Conservation (phyloP, 177 flowering plant genomes). For the Telopea speciosissima region DNA sequence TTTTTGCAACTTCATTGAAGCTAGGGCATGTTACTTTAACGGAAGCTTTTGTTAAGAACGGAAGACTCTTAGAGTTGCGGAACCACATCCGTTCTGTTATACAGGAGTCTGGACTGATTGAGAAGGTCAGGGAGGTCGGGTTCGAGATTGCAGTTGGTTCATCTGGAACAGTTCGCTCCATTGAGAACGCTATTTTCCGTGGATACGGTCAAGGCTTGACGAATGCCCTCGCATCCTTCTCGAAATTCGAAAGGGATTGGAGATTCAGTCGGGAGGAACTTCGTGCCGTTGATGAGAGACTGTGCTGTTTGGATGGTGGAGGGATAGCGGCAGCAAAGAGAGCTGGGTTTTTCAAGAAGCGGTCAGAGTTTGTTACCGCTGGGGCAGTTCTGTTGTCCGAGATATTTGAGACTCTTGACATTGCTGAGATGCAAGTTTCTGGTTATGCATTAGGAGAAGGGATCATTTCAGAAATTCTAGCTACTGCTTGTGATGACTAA, state of each 20-base stretch:
- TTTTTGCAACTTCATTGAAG: constrained; percentile 42
- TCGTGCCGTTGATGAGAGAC: constrained; percentile 34
- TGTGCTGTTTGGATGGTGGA: constrained; percentile 26
- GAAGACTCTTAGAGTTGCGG: constrained; percentile 29
- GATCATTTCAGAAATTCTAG: constrained; percentile 52
- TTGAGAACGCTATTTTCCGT: constrained; percentile 42
- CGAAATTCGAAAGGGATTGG: constrained; percentile 39
- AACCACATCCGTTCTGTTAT: constrained; percentile 32
- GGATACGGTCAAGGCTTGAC: constrained; percentile 25
- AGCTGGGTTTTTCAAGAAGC: constrained; percentile 42
- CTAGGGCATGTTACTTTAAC: constrained; percentile 64
- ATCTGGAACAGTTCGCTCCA: constrained; percentile 57
- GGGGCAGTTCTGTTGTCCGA: constrained; percentile 68
- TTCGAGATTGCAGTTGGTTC: constrained; percentile 59
- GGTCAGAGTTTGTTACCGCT: constrained; percentile 62
- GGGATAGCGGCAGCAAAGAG: constrained; percentile 27
- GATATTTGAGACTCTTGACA: constrained; percentile 50
- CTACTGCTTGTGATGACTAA: constrained; percentile 26
- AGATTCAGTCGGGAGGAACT: constrained; percentile 49
- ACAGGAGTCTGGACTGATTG: constrained; percentile 36
- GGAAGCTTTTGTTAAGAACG: constrained; percentile 31
- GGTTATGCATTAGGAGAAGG: constrained; percentile 77
- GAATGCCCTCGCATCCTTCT: constrained; percentile 3
- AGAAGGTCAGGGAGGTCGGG: constrained; percentile 38
- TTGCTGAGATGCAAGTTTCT: constrained; percentile 68